Evolutionary conservation across 768 basidiomycete species (phyloP), one percentile per base, ranked within the genome.

Genomic region (Agrocybe praecox): DNA sequence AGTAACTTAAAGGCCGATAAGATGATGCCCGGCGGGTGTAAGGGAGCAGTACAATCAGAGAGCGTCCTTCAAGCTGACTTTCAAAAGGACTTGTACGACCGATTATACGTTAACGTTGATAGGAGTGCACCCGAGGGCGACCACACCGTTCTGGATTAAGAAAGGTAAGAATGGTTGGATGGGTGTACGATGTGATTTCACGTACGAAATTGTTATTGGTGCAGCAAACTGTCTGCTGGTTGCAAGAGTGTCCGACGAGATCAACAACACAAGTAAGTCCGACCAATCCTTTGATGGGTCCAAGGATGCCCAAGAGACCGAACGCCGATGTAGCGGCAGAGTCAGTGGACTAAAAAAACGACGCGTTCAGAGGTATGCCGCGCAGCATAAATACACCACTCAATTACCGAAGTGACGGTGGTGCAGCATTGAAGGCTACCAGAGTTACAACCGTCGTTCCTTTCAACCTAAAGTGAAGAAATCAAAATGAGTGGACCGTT

Each of bases 181-280:
- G n/a, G n/a, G n/a, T n/a, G n/a, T n/a, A 26, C 12, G 23, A 18
- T 43, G 42, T 14, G 5, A 26, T 23, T 23, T 29, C 7, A 18
- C 69, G 57, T 46, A 71, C 72, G 47, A 61, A 66, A 33, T 2
- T 46, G 50, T 66, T 66, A 21, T 46, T 57, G 15, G 43, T 61
- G 70, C 73, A 76, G 65, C 74, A 76, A 42, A 67, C 65, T n/a
- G 69, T 58, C 48, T 70, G 65, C 42, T 67, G 54, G 21, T 2
- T 34, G 63, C 73, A 73, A 32, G 15, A 51, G 24, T 50, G 63
- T n/a, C 59, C 58, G 34, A 57, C 3, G 17, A 59, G 67, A 45
- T 68, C 23, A 33, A 29, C 26, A 43, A 1, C 58, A 59, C 74
- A 75, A 1, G 24, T 1, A 1, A 61, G 0, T 6, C 67, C 68